Percentiles rank a stretch among this genome's conserved stretches.
These are phyloP conservation scores for Blastobotrys apis DNA, from an alignment of 1,139 yeast species.

Conservation along the genomic window DNA sequence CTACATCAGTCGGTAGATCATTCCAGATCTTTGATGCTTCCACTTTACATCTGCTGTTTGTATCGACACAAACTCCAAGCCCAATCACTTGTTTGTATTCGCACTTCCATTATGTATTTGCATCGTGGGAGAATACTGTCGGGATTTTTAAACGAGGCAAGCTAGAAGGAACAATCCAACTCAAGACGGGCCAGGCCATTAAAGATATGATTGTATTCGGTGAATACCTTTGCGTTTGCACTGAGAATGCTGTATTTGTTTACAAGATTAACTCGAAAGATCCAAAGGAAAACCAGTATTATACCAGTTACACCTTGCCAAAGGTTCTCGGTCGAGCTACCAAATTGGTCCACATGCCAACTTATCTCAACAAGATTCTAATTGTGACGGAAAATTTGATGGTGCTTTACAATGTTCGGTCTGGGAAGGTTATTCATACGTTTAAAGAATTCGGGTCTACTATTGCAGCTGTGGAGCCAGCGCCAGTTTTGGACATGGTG, in stretches of 20 bases:
- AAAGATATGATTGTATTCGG: slow-evolving; percentile 66
- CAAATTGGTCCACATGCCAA: slow-evolving; percentile 76
- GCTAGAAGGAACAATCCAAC: slow-evolving; percentile 51
- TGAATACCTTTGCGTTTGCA: slow-evolving; percentile 63
- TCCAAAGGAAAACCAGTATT: slow-evolving; percentile 40
- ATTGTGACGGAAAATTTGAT: slow-evolving; percentile 60
- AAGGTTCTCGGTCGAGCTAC: slow-evolving; percentile 64
- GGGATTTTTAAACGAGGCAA: slow-evolving; percentile 84
- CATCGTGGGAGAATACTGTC: slow-evolving; percentile 64
- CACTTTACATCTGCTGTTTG: slow-evolving; percentile 78
- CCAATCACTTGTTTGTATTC: slow-evolving; percentile 71
- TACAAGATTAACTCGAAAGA: slow-evolving; percentile 52
- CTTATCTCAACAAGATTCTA: slow-evolving; percentile 84
- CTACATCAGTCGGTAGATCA: slow-evolving; percentile 83
- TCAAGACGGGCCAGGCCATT: slow-evolving; percentile 35
- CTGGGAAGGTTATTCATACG: slow-evolving; percentile 67
- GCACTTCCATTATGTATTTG: slow-evolving; percentile 80
- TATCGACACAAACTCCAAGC: slow-evolving; percentile 73
- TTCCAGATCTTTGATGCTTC: slow-evolving; percentile 94
- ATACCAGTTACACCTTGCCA: slow-evolving; percentile 59
- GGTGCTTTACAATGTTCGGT: slow-evolving; percentile 63
- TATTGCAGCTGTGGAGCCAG: slow-evolving; percentile 60
- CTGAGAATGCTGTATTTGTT: slow-evolving; percentile 53
- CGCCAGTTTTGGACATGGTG: slow-evolving; percentile 81
- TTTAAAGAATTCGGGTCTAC: slow-evolving; percentile 43